Conservation (phyloP, 495 filamentous ascomycete species). For the Penicillium cinerascens region DNA sequence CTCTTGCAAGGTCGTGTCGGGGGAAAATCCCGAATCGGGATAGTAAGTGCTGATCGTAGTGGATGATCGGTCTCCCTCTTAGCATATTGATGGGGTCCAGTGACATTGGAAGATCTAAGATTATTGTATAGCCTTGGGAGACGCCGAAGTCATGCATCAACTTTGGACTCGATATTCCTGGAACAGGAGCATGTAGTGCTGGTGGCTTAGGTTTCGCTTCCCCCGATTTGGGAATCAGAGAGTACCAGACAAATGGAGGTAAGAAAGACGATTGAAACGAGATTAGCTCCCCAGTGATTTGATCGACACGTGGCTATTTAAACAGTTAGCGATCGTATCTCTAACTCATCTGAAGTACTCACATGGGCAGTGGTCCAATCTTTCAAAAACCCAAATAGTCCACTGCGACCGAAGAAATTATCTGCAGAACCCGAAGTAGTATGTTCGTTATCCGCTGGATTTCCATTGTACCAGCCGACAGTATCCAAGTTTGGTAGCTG, state of each 20-base stretch:
- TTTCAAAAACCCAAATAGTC: constrained; percentile 52
- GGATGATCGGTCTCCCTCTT: constrained; percentile 49
- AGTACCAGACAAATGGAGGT: constrained; percentile 63
- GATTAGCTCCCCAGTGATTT: constrained; percentile 55
- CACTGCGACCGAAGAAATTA: constrained; percentile 47
- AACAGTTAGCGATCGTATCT: not conserved
- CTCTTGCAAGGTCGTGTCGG: constrained; percentile 47
- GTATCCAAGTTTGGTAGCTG: constrained; percentile 58
- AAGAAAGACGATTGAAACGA: constrained; percentile 59
- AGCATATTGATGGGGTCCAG: constrained; percentile 57
- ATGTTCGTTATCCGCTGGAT: constrained; percentile 31
- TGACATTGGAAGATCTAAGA: constrained; percentile 62
- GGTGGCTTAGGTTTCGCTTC: not conserved
- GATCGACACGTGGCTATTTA: constrained; percentile 54
- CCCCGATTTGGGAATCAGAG: constrained; percentile 43
- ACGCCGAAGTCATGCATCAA: constrained; percentile 75
- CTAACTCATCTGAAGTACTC: not conserved
- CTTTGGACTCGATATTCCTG: constrained; percentile 56
- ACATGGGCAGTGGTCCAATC: constrained; percentile 67
- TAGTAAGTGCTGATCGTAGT: constrained; percentile 48
- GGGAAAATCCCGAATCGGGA: constrained; percentile 64
- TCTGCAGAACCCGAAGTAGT: not conserved
- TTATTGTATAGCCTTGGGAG: constrained; percentile 54
- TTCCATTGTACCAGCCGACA: constrained; percentile 63
- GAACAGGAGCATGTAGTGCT: constrained; percentile 45